phyloP scores from a whole-genome alignment of 306 rosid species.

The Inga laurina region DNA sequence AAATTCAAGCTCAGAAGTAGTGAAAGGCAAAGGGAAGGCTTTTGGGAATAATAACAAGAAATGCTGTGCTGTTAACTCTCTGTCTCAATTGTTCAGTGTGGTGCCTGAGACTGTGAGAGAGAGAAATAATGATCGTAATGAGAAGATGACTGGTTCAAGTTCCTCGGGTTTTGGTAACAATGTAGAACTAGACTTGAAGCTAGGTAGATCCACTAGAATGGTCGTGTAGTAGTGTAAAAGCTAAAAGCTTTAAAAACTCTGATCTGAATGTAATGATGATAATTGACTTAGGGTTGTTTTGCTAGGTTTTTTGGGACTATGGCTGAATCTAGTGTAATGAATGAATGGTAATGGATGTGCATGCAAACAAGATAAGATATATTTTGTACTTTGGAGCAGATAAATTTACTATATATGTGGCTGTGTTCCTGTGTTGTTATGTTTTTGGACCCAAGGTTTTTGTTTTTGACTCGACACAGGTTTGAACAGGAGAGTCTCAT shows the following conservation, averaged over 20 bases:
- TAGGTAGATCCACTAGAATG: slow-evolving; percentile 28
- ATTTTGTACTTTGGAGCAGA: neutral
- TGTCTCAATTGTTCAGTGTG: slow-evolving; percentile 64
- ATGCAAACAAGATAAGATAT: neutral
- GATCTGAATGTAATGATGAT: neutral
- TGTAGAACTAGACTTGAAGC: slow-evolving; percentile 54
- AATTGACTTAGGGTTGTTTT: neutral
- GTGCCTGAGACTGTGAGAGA: slow-evolving; percentile 33
- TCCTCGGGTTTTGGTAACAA: neutral
- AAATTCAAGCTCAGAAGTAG: slow-evolving; percentile 1
- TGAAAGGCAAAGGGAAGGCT: neutral
- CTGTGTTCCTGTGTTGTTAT: neutral
- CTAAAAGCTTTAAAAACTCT: too few species aligned
- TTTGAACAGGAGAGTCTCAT: neutral
- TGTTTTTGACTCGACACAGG: neutral
- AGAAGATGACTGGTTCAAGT: neutral
- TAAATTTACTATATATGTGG: neutral
- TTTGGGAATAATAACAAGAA: slow-evolving; percentile 16
- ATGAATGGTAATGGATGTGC: neutral
- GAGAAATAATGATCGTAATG: too few species aligned
- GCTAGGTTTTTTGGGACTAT: neutral
- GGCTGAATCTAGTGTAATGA: neutral
- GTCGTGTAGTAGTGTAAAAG: slow-evolving; percentile 3
- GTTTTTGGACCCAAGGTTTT: neutral
- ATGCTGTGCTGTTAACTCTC: slow-evolving; percentile 66